Percentiles rank a stretch among this genome's conserved stretches.
Conservation (phyloP, 73 alveolate genomes). For the Uronychia binucleata region DNA sequence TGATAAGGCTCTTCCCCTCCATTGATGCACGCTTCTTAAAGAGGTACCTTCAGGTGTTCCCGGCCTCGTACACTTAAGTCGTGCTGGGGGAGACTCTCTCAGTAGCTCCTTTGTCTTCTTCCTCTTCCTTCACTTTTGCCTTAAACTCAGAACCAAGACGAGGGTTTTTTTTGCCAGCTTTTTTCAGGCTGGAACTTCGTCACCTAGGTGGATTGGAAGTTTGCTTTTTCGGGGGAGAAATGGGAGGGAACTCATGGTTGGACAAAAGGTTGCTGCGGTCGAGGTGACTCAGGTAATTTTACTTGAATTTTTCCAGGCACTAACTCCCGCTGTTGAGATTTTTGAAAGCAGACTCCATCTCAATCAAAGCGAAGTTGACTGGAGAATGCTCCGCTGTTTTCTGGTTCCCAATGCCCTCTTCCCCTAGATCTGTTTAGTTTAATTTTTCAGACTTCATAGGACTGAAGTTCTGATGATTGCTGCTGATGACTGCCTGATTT, state of each 20-base stretch:
- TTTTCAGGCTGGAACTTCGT: background rate
- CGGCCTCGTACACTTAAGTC: background rate
- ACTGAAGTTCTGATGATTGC: no score
- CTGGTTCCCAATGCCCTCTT: no score
- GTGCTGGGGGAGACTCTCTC: background rate
- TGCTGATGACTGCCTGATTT: no score
- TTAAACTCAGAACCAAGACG: background rate
- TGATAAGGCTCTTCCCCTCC: background rate
- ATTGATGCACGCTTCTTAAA: background rate
- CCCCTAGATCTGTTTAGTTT: no score
- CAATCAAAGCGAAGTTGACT: background rate
- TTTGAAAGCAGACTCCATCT: background rate
- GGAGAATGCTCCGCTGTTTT: background rate
- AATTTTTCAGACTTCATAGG: no score
- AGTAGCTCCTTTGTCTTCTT: background rate
- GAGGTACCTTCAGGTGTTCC: background rate
- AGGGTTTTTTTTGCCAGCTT: background rate
- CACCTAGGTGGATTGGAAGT: background rate
- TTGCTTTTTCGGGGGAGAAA: background rate
- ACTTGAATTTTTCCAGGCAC: background rate
- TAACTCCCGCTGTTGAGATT: background rate
- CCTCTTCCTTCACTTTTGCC: background rate
- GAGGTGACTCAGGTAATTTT: background rate
- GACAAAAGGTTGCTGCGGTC: background rate
- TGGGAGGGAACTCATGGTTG: background rate